These are phyloP conservation scores for Elongisporangium undulatum DNA, from an alignment of 352 stramenopile species.

Conservation along the genomic window DNA sequence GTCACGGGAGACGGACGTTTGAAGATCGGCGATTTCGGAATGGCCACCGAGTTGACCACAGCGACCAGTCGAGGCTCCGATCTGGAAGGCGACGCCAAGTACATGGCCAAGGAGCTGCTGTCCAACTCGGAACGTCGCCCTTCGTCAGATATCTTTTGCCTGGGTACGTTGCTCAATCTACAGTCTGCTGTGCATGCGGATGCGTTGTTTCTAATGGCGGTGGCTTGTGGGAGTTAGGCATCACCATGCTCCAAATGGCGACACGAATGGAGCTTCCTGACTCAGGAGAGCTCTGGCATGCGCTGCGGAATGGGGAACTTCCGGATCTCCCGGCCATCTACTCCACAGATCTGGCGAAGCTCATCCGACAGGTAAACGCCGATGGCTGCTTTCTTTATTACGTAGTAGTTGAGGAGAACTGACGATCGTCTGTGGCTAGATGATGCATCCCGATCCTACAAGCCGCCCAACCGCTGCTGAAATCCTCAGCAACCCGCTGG, in stretches of 20 bases:
- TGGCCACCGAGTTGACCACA: slow-evolving; percentile 60
- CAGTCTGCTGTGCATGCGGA: not conserved
- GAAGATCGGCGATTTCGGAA: slow-evolving; percentile 93
- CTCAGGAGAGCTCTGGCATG: slow-evolving; percentile 62
- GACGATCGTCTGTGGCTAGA: slow-evolving; percentile 20
- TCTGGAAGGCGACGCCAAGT: slow-evolving; percentile 92
- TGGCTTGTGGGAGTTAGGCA: slow-evolving; percentile 22
- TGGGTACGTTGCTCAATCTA: slow-evolving; percentile 45
- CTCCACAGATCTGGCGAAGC: slow-evolving; percentile 26
- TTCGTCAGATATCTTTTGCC: slow-evolving; percentile 94
- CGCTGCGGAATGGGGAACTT: slow-evolving; percentile 45
- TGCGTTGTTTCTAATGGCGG: slow-evolving; percentile 2
- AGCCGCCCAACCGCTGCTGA: slow-evolving; percentile 32
- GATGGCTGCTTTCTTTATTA: not conserved
- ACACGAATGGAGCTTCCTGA: slow-evolving; percentile 34
- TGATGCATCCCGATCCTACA: slow-evolving; percentile 50
- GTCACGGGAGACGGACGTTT: slow-evolving; percentile 54
- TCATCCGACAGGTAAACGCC: slow-evolving; percentile 49
- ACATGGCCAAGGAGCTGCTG: slow-evolving; percentile 91
- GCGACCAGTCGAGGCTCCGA: slow-evolving; percentile 37
- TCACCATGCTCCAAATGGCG: slow-evolving; percentile 62
- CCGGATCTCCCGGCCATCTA: slow-evolving; percentile 39
- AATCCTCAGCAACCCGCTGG: slow-evolving; percentile 24
- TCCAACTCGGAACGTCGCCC: slow-evolving; percentile 49
- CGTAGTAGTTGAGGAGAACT: not conserved